A percentile compares a stretch with the other conserved stretches of the same genome.
Evolutionary conservation across 2,329 filamentous ascomycete species (phyloP).

Genomic region (Drechslera avenae): DNA sequence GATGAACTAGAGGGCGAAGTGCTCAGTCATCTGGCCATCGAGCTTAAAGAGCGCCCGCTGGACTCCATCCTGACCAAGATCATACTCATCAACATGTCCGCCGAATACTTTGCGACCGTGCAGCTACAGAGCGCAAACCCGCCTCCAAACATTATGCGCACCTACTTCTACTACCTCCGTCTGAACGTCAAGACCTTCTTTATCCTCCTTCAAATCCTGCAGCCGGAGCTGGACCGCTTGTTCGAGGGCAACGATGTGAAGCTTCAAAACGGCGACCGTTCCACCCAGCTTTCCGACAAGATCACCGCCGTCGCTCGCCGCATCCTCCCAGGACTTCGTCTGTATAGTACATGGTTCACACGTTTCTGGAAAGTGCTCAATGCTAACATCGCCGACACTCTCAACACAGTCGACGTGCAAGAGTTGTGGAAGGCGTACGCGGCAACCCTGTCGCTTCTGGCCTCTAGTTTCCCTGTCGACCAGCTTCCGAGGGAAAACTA

Average conservation of each 20-base stretch:
- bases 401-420: constrained; percentile 62
- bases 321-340: constrained; percentile 66
- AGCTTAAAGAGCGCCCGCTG: constrained; percentile 71
- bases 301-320: constrained; percentile 65
- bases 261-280: constrained; percentile 42
- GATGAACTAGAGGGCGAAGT: constrained; percentile 86
- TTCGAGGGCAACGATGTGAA: constrained; percentile 55
- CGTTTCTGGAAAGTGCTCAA: constrained; percentile 60
- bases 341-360: constrained; percentile 72
- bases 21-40: constrained; percentile 73
- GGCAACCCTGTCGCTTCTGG: constrained; percentile 64
- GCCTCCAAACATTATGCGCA: constrained; percentile 45
- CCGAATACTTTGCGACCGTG: constrained; percentile 72
- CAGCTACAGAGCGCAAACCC: constrained; percentile 58
- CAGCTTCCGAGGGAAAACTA: constrained; percentile 64
- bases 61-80: constrained; percentile 75
- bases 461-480: constrained; percentile 63
- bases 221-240: constrained; percentile 69
- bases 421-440: constrained; percentile 70
- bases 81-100: constrained; percentile 82
- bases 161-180: constrained; percentile 68
- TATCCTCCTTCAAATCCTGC: constrained; percentile 70
- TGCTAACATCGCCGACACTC: constrained; percentile 59
- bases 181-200: constrained; percentile 81
- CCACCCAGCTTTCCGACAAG: constrained; percentile 53